phyloP scores from a whole-genome alignment of 805 yeast genomes.

The Candida piceae region DNA sequence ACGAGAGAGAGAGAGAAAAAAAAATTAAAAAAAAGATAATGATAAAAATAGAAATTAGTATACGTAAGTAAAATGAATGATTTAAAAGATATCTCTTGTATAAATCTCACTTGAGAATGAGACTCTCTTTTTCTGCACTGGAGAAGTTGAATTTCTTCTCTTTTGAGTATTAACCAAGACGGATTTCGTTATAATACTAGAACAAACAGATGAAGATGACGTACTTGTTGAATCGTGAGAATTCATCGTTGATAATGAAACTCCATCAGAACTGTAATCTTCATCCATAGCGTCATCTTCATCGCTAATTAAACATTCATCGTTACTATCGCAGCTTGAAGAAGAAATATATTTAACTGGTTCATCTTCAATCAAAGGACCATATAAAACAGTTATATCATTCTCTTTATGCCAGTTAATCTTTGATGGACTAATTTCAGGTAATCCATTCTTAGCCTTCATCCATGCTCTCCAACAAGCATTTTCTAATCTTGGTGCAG shows the following conservation, averaged over 20 bases:
- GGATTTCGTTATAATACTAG: slow-evolving; percentile 6
- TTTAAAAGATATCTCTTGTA: slow-evolving; percentile 40
- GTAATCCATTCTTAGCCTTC: slow-evolving; percentile 58
- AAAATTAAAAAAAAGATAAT: no score
- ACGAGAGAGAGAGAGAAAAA: no score
- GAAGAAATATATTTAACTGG: neutral
- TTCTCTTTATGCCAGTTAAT: slow-evolving; percentile 53
- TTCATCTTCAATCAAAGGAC: slow-evolving; percentile 35
- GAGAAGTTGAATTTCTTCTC: neutral
- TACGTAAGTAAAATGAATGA: slow-evolving; percentile 32
- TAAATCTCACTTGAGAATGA: slow-evolving; percentile 38
- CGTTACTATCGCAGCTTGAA: neutral
- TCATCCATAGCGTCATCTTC: slow-evolving; percentile 6
- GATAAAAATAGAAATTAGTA: no score
- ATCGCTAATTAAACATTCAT: neutral
- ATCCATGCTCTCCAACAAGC: slow-evolving; percentile 97
- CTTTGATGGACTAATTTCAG: slow-evolving; percentile 38
- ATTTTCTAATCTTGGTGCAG: slow-evolving; percentile 55
- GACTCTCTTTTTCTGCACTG: slow-evolving; percentile 28
- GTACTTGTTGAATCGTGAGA: slow-evolving; percentile 7
- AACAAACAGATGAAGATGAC: slow-evolving; percentile 4
- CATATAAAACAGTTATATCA: slow-evolving; percentile 52
- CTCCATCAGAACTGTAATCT: slow-evolving; percentile 6
- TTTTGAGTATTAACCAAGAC: slow-evolving; percentile 2
- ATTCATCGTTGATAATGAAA: slow-evolving; percentile 6